Percentiles rank a stretch among this genome's conserved stretches.
Conservation (phyloP, 2,329 filamentous ascomycete species). For the Apiospora hydei region DNA sequence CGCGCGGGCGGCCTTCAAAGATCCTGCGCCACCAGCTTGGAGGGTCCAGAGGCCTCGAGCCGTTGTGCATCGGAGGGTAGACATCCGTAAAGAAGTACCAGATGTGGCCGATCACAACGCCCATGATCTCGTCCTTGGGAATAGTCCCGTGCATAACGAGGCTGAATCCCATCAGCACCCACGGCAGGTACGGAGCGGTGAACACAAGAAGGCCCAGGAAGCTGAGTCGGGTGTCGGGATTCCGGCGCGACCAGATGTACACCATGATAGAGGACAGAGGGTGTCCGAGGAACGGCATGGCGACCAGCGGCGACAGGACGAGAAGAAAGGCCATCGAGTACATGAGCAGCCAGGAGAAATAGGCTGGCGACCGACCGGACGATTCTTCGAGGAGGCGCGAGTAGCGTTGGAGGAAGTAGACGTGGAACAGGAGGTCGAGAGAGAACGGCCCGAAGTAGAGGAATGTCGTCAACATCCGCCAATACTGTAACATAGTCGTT, state of each 20-base stretch:
- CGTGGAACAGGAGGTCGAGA: slow-evolving; percentile 93
- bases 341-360: slow-evolving; percentile 93
- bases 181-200: slow-evolving; percentile 91
- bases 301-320: slow-evolving; percentile 82
- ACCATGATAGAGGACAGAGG: slow-evolving; percentile 91
- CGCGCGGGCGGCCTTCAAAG: slow-evolving; percentile 68
- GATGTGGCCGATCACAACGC: slow-evolving; percentile 91
- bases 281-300: slow-evolving; percentile 93
- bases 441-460: slow-evolving; percentile 96
- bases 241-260: slow-evolving; percentile 96
- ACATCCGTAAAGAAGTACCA: slow-evolving; percentile 99
- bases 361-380: slow-evolving; percentile 87
- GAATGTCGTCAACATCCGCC: slow-evolving; percentile 95
- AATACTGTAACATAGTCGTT: slow-evolving; percentile 69
- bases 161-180: slow-evolving; percentile 94
- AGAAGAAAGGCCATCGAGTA: slow-evolving; percentile 85
- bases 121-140: slow-evolving; percentile 95
- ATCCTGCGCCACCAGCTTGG: slow-evolving; percentile 88
- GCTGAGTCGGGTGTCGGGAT: slow-evolving; percentile 89
- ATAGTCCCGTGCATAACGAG: slow-evolving; percentile 88
- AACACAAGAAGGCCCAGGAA: slow-evolving; percentile 91
- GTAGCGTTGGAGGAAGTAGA: slow-evolving; percentile 98
- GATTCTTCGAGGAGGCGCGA: slow-evolving; percentile 94
- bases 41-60: slow-evolving; percentile 85
- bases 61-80: slow-evolving; percentile 88